A percentile compares a stretch with the other conserved stretches of the same genome.
Conservation (phyloP, 306 rosid genomes). For the Vachellia collinsii region DNA sequence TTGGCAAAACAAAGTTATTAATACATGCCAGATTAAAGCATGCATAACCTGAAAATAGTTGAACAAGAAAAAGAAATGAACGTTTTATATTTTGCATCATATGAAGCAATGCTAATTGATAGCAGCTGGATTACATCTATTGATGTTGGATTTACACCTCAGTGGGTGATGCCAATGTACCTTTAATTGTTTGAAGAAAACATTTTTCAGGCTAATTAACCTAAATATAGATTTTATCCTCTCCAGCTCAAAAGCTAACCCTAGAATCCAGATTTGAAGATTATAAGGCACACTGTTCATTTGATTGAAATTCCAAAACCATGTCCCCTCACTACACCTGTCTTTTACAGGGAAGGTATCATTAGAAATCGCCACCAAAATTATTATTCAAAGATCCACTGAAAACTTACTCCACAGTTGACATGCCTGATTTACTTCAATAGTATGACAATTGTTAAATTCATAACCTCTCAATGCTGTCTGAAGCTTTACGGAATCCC, state of each 20-base stretch:
- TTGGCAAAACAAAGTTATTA: slow-evolving; percentile 2
- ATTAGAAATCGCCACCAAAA: background rate
- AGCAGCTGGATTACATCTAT: slow-evolving; percentile 4
- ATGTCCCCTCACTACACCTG: background rate
- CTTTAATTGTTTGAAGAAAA: slow-evolving; percentile 13
- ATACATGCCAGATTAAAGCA: slow-evolving; percentile 21
- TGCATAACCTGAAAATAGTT: background rate
- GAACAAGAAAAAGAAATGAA: background rate
- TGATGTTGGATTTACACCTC: slow-evolving; percentile 9
- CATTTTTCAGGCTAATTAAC: slow-evolving; percentile 10
- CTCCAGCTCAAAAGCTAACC: slow-evolving; percentile 4
- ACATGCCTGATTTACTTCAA: background rate
- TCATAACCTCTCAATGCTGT: background rate
- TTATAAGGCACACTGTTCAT: background rate
- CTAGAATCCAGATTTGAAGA: slow-evolving; percentile 15
- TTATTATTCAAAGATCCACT: background rate
- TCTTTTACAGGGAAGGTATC: background rate
- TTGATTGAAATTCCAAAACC: background rate
- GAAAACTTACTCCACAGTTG: background rate
- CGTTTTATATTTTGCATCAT: background rate
- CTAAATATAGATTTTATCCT: background rate
- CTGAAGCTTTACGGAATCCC: background rate
- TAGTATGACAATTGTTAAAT: background rate
- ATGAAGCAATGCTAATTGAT: slow-evolving; percentile 18
- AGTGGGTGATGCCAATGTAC: slow-evolving; percentile 12